phyloP scores from a whole-genome alignment of 306 rosid genomes.

The Rosa persica region DNA sequence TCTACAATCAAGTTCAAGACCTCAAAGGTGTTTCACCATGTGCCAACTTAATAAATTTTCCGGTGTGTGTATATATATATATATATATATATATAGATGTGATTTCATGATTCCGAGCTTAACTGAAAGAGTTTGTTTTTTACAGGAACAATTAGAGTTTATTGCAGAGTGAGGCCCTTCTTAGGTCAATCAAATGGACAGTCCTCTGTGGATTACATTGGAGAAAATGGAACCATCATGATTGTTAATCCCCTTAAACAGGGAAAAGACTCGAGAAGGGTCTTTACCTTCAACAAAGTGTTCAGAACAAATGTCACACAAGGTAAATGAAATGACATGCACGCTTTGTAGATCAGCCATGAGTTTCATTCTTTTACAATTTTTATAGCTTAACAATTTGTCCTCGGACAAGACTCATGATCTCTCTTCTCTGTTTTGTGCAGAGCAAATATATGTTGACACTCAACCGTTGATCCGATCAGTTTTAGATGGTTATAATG shows the following conservation, averaged over 20 bases:
- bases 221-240: slow-evolving; percentile 95
- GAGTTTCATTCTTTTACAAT: background rate
- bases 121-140: slow-evolving; percentile 17
- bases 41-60: slow-evolving; percentile 3
- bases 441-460: slow-evolving; percentile 90
- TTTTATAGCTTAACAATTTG: background rate
- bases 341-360: background rate
- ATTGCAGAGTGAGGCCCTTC: slow-evolving; percentile 94
- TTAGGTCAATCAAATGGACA: slow-evolving; percentile 68
- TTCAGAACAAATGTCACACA: slow-evolving; percentile 83
- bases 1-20: slow-evolving; percentile 95
- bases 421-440: slow-evolving; percentile 25
- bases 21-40: slow-evolving; percentile 64
- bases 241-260: slow-evolving; percentile 84
- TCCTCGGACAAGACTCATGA: slow-evolving; percentile 25
- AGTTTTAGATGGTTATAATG: slow-evolving; percentile 84
- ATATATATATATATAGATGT: too few species aligned
- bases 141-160: slow-evolving; percentile 88
- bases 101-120: background rate
- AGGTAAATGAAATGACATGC: slow-evolving; percentile 44
- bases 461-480: slow-evolving; percentile 83
- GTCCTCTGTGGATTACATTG: slow-evolving; percentile 82
- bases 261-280: slow-evolving; percentile 83
- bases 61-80: background rate
- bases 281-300: slow-evolving; percentile 88